Percentiles rank a stretch among this genome's conserved stretches.
Conservation (phyloP, 352 stramenopile genomes). For the Pythium myriotylum region DNA sequence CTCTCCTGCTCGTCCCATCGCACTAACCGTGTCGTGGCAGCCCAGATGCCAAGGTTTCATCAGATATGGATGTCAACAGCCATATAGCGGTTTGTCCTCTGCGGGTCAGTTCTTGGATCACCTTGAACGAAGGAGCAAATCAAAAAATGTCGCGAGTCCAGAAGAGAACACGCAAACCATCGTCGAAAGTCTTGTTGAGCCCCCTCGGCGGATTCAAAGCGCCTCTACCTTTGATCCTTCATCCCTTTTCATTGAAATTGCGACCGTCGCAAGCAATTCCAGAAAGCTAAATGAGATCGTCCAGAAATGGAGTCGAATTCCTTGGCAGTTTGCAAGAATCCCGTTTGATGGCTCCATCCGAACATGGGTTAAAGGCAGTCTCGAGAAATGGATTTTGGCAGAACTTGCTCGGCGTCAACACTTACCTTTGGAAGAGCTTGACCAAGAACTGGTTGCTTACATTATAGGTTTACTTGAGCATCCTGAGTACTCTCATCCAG, state of each 20-base stretch:
- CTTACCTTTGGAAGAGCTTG: constrained; percentile 29
- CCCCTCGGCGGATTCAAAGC: no score
- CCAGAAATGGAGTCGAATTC: constrained; percentile 51
- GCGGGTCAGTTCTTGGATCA: no score
- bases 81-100: no score
- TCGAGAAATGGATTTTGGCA: constrained; percentile 46
- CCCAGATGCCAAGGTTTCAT: no score
- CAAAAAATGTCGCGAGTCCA: no score
- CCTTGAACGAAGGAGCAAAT: no score
- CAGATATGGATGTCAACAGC: no score
- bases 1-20: no score
- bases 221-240: no score
- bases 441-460: constrained; percentile 70
- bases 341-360: constrained; percentile 18
- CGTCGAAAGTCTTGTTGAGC: no score
- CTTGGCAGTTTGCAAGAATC: constrained; percentile 42
- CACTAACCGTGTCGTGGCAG: no score
- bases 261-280: constrained; percentile 35
- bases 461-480: constrained; percentile 65
- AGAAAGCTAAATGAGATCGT: constrained; percentile 48
- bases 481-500: constrained; percentile 70
- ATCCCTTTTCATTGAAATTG: constrained; percentile 9
- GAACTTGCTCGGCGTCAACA: constrained; percentile 48
- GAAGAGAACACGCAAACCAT: no score
- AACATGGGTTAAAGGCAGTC: constrained; percentile 16